phyloP scores from a whole-genome alignment of 179 eudicot species.

The Vitellaria paradoxa region DNA sequence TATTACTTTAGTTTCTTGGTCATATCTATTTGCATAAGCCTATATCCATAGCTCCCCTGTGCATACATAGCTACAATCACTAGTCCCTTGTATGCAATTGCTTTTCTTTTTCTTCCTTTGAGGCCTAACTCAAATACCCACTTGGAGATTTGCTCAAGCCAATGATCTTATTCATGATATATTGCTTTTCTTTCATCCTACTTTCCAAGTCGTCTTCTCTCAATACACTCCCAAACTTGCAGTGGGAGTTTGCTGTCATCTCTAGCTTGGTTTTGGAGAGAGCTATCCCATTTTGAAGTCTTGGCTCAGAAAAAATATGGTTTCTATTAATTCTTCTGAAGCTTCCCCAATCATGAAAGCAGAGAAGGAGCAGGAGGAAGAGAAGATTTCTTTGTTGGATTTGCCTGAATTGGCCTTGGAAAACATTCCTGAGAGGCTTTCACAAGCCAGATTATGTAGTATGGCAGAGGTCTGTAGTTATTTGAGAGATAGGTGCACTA shows the following conservation, averaged over 20 bases:
- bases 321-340: constrained; percentile 24
- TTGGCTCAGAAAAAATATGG: constrained; percentile 27
- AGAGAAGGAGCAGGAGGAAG: constrained; percentile 21
- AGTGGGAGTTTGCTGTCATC: constrained; percentile 27
- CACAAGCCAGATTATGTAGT: constrained; percentile 47
- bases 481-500: constrained; percentile 55
- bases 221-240: constrained; percentile 25
- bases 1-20: constrained; percentile 12
- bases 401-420: constrained; percentile 82
- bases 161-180: constrained; percentile 63
- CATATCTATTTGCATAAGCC: neutral
- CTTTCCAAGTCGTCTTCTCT: constrained; percentile 45
- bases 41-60: neutral
- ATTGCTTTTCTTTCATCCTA: constrained; percentile 62
- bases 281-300: constrained; percentile 21
- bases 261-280: constrained; percentile 26
- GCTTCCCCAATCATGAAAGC: constrained; percentile 20
- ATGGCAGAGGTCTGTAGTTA: constrained; percentile 56
- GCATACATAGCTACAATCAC: constrained; percentile 10
- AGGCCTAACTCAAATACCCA: constrained; percentile 6
- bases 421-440: constrained; percentile 60
- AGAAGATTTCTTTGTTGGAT: constrained; percentile 43
- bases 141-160: neutral
- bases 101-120: neutral
- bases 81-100: constrained; percentile 9